Evolutionary conservation across 1,284 basidiomycete genomes (phyloP), one percentile per base, ranked within the genome.

Genomic region (Pseudozyma tsukubaensis): DNA sequence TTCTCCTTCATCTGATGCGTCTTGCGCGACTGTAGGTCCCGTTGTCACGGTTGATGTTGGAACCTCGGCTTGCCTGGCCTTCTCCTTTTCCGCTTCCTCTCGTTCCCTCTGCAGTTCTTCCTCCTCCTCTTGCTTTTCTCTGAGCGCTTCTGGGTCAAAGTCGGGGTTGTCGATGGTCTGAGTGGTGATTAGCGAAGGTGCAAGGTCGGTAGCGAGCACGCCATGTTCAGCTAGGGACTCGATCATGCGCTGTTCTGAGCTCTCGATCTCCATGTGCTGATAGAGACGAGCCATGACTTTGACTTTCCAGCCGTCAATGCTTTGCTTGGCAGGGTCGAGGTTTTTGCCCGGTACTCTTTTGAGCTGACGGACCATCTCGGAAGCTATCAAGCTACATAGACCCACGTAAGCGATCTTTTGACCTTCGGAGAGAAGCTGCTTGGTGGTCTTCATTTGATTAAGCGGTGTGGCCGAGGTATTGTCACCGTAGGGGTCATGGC

Each of bases 401-500:
- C 83, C 83, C 2, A 83, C 83, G 47, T 84, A 84, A 9, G 83
- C 83, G 32, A 84, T 82, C 72, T 83, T 82, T 37, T 83, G 83
- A 29, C 76, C 69, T 55, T 84, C 83, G 48, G 73, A 76, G 4
- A 84, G 71, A 0, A 84, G 73, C 55, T 79, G 72, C 54, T 84
- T 84, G 29, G 83, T 84, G 34, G 82, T 82, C 47, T 79, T 79
- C 64, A 84, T 75, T 72, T 84, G 83, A 59, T 76, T 79, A 51
- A 83, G 77, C 0, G 83, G 83, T 6, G 82, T 83, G 4, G 81
- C 81, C 16, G 67, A 37, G 11, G 72, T 58, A 29, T 59, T 69
- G 19, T 78, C 77, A 29, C 60, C 72, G 47, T 74, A 61, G 16
- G 76, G 72, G 34, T 71, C 77, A 32, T 78, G 71, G 0, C 60